Conservation (phyloP, 2,329 filamentous ascomycete genomes). For the Lasiodiplodia gonubiensis region DNA sequence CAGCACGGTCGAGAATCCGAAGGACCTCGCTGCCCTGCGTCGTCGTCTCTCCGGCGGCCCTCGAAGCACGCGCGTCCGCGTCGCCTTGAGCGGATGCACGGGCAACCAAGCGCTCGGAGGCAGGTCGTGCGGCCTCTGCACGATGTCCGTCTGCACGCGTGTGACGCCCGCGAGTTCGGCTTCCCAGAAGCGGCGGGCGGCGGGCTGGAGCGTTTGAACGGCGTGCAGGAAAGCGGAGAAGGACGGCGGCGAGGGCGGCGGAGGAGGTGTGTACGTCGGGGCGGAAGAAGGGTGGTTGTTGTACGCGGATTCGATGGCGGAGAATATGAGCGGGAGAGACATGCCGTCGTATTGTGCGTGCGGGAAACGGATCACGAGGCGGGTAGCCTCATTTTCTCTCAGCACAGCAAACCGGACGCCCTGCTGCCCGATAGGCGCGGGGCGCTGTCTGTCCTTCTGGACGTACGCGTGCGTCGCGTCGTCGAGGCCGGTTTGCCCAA, state of each 20-base stretch:
- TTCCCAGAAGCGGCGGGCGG: not conserved
- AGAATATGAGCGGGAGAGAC: not conserved
- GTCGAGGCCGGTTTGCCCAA: slow-evolving; percentile 22
- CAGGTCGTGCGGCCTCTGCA: not conserved
- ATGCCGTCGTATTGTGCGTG: slow-evolving; percentile 1
- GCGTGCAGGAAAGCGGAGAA: not conserved
- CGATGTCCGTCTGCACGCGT: not conserved
- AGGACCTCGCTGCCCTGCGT: no score
- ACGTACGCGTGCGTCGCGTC: slow-evolving; percentile 33
- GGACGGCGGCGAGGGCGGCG: not conserved
- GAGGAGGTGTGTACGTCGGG: no score
- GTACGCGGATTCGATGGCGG: not conserved
- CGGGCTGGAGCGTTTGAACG: slow-evolving; percentile 30
- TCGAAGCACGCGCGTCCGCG: no score
- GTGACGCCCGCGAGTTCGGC: not conserved
- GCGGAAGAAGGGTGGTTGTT: no score
- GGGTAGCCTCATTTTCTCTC: slow-evolving; percentile 32
- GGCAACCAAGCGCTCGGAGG: no score
- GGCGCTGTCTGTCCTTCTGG: slow-evolving; percentile 33
- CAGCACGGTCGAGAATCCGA: no score
- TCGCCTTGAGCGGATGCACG: no score
- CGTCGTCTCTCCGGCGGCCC: no score
- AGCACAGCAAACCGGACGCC: slow-evolving; percentile 37
- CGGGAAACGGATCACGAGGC: slow-evolving; percentile 46
- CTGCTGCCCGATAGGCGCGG: slow-evolving; percentile 37